Base-by-base conservation (phyloP, 2,329 filamentous ascomycete species). In the Colletotrichum gloeosporioides region DNA sequence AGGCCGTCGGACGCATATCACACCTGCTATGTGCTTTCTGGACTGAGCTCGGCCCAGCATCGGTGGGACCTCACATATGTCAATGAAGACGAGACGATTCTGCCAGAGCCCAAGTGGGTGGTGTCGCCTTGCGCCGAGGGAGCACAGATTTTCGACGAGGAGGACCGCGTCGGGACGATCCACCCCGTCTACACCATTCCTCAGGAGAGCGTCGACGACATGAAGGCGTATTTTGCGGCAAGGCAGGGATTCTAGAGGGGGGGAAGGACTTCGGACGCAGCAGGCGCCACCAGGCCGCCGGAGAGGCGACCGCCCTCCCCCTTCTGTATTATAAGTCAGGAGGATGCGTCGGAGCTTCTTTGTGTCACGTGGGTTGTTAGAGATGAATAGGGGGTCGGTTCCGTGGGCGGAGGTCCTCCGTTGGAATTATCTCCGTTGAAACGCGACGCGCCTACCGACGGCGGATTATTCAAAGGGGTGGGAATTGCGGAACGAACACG, bases 181-280 rank as follows among this genome's bases (percentile, higher is more conserved):
- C 95, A 98, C 85, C 96, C 96, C 3, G 90, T 98, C 31, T 98
- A 95, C 85, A 94, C 95, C 77, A 93, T 98, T 79, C 95, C 96
- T 6, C 92, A 94, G 84, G 88, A 91, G 77, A 90, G 90, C 69
- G 94, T 93, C 70, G 90, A 93, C 80, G 88, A 88, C 39, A 92
- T 93, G 79, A 90, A 91, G 83, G 86, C 85, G 77, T 95, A 94
- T 85, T 96, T 93, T 84, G 87, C 88, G 78, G 86, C 86, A 55
- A 92, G 91, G 82, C 85, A 86, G 70, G 88, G 90, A 15, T 92
- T 93, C 79, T 92, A 85, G 53, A 67, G 64, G 13, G 10, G 39
- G 39, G 39, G 39, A 44, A n/a, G 39, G 39, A n/a, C 8, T 44
- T 44, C 39, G 39, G 39, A 44, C 18, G 39, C 39, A 44, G 39